Percentiles rank a stretch among this genome's conserved stretches.
phyloP scores from a whole-genome alignment of 345 rosid species.

The Odontarrhena argentea region DNA sequence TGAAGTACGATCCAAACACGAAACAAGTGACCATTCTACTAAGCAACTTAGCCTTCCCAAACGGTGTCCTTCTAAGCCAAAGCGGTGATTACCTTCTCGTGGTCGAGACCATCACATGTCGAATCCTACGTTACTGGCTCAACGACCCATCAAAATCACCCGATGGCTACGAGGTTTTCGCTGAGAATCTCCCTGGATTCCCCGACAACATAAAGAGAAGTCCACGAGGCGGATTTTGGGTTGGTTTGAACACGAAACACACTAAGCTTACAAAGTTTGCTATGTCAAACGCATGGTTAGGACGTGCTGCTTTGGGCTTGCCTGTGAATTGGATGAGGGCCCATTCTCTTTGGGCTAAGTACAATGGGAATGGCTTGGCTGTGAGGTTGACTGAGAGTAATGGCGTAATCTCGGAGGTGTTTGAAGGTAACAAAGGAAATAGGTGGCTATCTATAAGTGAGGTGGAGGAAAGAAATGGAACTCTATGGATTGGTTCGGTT shows the following conservation, averaged over 20 bases:
- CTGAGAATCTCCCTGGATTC: slow-evolving; percentile 55
- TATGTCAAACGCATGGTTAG: slow-evolving; percentile 51
- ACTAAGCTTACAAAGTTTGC: slow-evolving; percentile 41
- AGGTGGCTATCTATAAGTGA: slow-evolving; percentile 60
- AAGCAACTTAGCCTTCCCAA: slow-evolving; percentile 54
- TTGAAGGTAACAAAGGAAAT: slow-evolving; percentile 43
- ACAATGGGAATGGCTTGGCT: slow-evolving; percentile 57
- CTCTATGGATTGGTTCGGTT: slow-evolving; percentile 73
- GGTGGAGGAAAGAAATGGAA: slow-evolving; percentile 55
- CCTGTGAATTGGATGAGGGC: slow-evolving; percentile 50
- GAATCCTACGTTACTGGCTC: slow-evolving; percentile 55
- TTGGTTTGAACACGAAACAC: slow-evolving; percentile 57
- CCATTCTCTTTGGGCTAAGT: slow-evolving; percentile 42
- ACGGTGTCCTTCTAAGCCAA: slow-evolving; percentile 56
- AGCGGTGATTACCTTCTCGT: slow-evolving; percentile 52
- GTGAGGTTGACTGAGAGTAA: slow-evolving; percentile 63
- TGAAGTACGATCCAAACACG: slow-evolving; percentile 58
- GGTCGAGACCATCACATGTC: slow-evolving; percentile 50
- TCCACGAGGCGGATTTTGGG: slow-evolving; percentile 71
- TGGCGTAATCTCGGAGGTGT: slow-evolving; percentile 53
- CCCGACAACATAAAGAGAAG: slow-evolving; percentile 73
- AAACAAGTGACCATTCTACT: slow-evolving; percentile 49
- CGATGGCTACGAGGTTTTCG: slow-evolving; percentile 43
- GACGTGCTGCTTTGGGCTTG: slow-evolving; percentile 47
- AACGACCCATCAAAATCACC: slow-evolving; percentile 32